phyloP scores from a whole-genome alignment of 179 eudicot genomes.

The Nepenthes alata region DNA sequence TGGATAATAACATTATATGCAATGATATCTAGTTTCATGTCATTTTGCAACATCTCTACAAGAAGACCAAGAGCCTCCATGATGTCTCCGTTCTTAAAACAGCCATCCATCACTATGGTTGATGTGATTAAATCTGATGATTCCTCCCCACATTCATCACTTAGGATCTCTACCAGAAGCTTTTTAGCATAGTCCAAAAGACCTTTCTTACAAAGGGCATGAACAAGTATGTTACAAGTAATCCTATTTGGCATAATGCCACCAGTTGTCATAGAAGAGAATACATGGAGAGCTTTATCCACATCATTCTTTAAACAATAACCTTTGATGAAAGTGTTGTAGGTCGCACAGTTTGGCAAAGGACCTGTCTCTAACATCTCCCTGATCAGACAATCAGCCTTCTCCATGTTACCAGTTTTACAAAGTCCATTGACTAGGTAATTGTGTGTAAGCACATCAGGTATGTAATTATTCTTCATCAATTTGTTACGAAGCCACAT shows the following conservation, averaged over 20 bases:
- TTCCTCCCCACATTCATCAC: conserved; percentile 19
- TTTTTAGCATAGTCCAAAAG: conserved; percentile 39
- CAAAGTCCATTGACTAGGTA: conserved; percentile 59
- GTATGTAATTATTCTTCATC: conserved; percentile 28
- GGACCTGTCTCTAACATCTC: conserved; percentile 55
- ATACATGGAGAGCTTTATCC: conserved; percentile 51
- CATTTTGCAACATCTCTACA: conserved; percentile 28
- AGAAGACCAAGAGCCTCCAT: conserved; percentile 32
- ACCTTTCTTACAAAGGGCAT: conserved; percentile 71
- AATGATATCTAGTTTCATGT: conserved; percentile 30
- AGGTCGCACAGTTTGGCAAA: conserved; percentile 48
- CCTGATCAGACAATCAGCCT: conserved; percentile 44
- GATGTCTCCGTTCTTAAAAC: conserved; percentile 44
- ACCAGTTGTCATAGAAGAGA: conserved; percentile 39
- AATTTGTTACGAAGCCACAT: conserved; percentile 37
- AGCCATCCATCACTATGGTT: conserved; percentile 58
- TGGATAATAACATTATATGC: conserved; percentile 61
- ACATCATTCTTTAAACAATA: conserved; percentile 40
- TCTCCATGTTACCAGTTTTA: conserved; percentile 47
- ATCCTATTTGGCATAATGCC: conserved; percentile 50
- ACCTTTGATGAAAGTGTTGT: conserved; percentile 63
- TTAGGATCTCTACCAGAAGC: conserved; percentile 40
- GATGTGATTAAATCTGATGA: conserved; percentile 33
- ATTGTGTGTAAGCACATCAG: conserved; percentile 62
- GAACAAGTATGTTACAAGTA: conserved; percentile 59